Evolutionary conservation across 2,329 filamentous ascomycete species (phyloP), one percentile per base, ranked within the genome.

Genomic region (Fusarium xylarioides): DNA sequence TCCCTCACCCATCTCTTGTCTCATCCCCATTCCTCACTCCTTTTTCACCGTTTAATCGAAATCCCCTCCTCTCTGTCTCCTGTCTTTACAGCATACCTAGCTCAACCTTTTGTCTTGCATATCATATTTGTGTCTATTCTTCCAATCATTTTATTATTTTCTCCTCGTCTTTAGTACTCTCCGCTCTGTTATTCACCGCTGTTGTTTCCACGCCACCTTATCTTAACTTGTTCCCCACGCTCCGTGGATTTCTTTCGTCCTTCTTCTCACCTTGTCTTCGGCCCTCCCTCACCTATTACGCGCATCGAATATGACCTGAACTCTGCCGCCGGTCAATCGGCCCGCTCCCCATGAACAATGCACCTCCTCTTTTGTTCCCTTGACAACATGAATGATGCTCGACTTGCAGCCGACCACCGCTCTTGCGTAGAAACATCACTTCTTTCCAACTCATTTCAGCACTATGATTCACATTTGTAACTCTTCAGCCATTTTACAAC

Each of bases 331-430:
- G 85, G 86, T 76, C 86, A 88, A 50, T 84, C 83, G 65, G 85
- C 84, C 63, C 84, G 79, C 54, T 87, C 88, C 21, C 88, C 87
- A 44, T 85, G 83, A 57, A 89, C 83, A 89, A 56, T 83, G 81
- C 78, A 89, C 85, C 87, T 87, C 88, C 30, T 83, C 80, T 82
- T 35, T 52, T 42, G 40, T 21, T 34, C 83, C 80, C 88, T 89
- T 52, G 82, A 83, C 68, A 89, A 83, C 46, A 30, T 68, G 12
- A 79, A 85, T 86, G 78, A 90, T 88, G 21, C 83, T 86, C 28
- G 84, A 82, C 15, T 85, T 86, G 3, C 75, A 63, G 4, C 79
- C 79, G 21, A 81, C 80, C 4, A 85, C 81, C 32, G 15, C 21
- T 37, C 40, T 23, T 52, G 57, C 21, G 32, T 46, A 42, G 28